phyloP scores from a whole-genome alignment of 1,139 yeast genomes.

The Candida sanyaensis region DNA sequence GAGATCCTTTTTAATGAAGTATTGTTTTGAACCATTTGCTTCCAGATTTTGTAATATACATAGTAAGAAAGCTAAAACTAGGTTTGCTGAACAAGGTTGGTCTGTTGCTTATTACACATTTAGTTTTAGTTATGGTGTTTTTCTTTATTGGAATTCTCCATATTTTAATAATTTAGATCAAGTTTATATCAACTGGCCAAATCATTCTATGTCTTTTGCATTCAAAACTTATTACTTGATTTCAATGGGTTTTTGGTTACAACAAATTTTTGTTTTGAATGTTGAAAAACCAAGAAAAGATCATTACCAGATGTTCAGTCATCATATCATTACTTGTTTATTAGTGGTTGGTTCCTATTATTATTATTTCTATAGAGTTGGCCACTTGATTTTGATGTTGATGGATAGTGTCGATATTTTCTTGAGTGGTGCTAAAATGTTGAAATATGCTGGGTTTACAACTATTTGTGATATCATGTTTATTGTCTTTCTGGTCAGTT shows the following conservation, averaged over 20 bases:
- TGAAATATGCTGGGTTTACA: constrained; percentile 68
- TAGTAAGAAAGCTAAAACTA: constrained; percentile 51
- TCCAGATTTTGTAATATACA: constrained; percentile 43
- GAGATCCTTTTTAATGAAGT: constrained; percentile 62
- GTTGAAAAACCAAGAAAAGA: constrained; percentile 82
- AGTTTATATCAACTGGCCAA: constrained; percentile 79
- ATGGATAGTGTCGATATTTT: constrained; percentile 85
- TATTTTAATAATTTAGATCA: constrained; percentile 62
- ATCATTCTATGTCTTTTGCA: constrained; percentile 46
- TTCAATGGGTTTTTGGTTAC: constrained; percentile 77
- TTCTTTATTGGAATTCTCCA: constrained; percentile 56
- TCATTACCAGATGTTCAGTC: constrained; percentile 82
- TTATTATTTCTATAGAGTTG: constrained; percentile 73
- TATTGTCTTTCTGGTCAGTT: constrained; percentile 61
- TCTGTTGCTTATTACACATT: constrained; percentile 58
- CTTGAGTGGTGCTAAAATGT: constrained; percentile 71
- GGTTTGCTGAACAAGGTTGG: constrained; percentile 93
- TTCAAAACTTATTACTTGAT: constrained; percentile 73
- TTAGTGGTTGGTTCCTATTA: constrained; percentile 73
- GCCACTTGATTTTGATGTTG: constrained; percentile 72
- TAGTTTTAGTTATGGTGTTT: constrained; percentile 60
- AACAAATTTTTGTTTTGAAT: constrained; percentile 74
- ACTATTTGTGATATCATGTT: constrained; percentile 70
- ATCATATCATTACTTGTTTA: constrained; percentile 77
- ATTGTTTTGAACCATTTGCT: constrained; percentile 61